Percentiles rank a stretch among this genome's conserved stretches.
These are phyloP conservation scores for Pyrenopolyporus hunteri DNA, from an alignment of 495 filamentous ascomycete species.

Conservation along the genomic window DNA sequence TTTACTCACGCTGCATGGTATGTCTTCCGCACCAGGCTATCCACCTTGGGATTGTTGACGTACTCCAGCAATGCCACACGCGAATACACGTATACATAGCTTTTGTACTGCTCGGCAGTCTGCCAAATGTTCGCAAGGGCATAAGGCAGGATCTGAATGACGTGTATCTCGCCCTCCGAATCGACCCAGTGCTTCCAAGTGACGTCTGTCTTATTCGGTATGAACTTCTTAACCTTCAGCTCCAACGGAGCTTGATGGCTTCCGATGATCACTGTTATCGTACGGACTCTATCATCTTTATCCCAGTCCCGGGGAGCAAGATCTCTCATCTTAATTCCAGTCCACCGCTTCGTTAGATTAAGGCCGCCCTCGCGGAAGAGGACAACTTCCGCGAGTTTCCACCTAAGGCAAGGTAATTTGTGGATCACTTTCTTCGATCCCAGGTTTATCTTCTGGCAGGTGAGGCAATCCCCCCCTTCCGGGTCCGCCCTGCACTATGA, in stretches of 20 bases:
- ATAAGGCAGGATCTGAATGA: conserved; percentile 40
- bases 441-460: conserved; percentile 44
- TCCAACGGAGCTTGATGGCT: conserved; percentile 41
- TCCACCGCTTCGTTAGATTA: conserved; percentile 48
- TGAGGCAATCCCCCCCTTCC: conserved; percentile 41
- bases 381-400: conserved; percentile 45
- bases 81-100: conserved; percentile 42
- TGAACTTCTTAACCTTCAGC: conserved; percentile 45
- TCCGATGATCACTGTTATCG: conserved; percentile 44
- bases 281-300: conserved; percentile 25
- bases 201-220: conserved; percentile 40
- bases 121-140: conserved; percentile 45
- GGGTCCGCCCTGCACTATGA: conserved; percentile 41
- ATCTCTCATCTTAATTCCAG: conserved; percentile 46
- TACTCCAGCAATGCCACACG: conserved; percentile 29
- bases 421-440: conserved; percentile 55
- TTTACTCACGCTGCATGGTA: conserved; percentile 28
- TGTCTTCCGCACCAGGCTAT: conserved; percentile 26
- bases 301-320: conserved; percentile 39
- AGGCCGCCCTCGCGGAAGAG: conserved; percentile 50
- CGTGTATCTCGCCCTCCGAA: conserved; percentile 19
- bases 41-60: conserved; percentile 1
- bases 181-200: conserved; percentile 40
- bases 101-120: conserved; percentile 41
- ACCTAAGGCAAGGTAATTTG: conserved; percentile 47